A percentile compares a stretch with the other conserved stretches of the same genome.
Conservation (phyloP, 73 alveolate genomes). For the Paramecium pentaurelia region DNA sequence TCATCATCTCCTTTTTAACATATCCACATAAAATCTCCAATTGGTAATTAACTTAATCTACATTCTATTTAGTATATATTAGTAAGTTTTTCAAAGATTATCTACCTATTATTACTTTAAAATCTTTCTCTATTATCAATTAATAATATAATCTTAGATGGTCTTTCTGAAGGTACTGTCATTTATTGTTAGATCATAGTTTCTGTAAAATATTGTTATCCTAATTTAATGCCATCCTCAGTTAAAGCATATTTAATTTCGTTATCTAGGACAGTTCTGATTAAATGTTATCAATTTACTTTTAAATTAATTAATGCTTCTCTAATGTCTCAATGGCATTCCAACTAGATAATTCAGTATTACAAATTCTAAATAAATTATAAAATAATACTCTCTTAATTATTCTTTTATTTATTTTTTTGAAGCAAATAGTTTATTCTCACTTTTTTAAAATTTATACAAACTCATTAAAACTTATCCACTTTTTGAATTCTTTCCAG, state of each 20-base stretch:
- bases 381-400: not conserved
- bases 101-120: not conserved
- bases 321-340: not conserved
- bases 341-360: not conserved
- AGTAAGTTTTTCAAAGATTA: not conserved
- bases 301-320: constrained; percentile 13
- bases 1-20: constrained; percentile 56
- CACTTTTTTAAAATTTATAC: not conserved
- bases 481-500: constrained; percentile 25
- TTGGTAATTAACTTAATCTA: not conserved
- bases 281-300: not conserved
- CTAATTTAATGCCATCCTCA: constrained; percentile 27
- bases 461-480: constrained; percentile 11
- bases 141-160: not conserved
- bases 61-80: not conserved
- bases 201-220: not conserved
- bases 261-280: constrained; percentile 11
- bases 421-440: constrained; percentile 21
- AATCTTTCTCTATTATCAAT: constrained; percentile 44
- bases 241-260: constrained; percentile 30
- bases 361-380: not conserved
- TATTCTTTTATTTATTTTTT: not conserved
- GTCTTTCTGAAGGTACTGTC: not conserved
- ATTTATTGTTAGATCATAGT: not conserved
- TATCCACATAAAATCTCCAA: constrained; percentile 48